Base-by-base conservation (phyloP, 352 stramenopile species). In the Blastocystis hominis region DNA sequence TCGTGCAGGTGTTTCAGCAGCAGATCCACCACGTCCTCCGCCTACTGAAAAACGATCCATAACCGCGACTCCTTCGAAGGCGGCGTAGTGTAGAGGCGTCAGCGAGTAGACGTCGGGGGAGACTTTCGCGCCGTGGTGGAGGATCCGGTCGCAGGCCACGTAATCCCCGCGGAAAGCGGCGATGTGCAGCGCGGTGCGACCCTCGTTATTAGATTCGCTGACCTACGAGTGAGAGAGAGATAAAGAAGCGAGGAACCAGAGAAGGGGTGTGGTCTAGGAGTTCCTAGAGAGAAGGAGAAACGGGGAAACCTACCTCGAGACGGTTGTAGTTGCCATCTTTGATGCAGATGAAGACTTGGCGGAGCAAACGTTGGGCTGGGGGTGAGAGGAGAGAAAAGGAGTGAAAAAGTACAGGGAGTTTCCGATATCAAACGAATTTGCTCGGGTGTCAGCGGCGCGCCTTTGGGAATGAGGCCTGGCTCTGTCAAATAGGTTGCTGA, bases 401-500 rank as follows among this genome's bases (percentile, higher is more conserved):
- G 6, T 10, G 24, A 30, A 30, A 30, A 30, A 30, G 24, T 61
- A 78, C 68, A 34, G 2, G 70, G 47, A 4, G 70, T 80, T 64
- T 80, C 70, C 38, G 70, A 62, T 15, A 80, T 80, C 30, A 46
- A 46, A 24, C 36, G n/a, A 30, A 80, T 61, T 24, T 80, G 70
- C 20, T 42, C 46, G 6, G 38, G 24, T 17, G 70, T 80, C 9
- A 80, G 70, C 13, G 70, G 47, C 4, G 70, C 47, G 62, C 70
- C 70, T 38, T 80, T 80, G 9, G 70, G 70, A 64, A 80, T 80
- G 9, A 80, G 10, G 10, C 70, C 70, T 10, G 70, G 70, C 38
- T 80, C 70, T 64, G 70, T 80, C n/a, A 80, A 20, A 47, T 63
- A 80, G 42, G 70, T 80, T 46, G 70, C 70, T 17, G 44, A 80